Base-by-base conservation (phyloP, 176 grass and related monocot genomes). In the Hordeum marinum region DNA sequence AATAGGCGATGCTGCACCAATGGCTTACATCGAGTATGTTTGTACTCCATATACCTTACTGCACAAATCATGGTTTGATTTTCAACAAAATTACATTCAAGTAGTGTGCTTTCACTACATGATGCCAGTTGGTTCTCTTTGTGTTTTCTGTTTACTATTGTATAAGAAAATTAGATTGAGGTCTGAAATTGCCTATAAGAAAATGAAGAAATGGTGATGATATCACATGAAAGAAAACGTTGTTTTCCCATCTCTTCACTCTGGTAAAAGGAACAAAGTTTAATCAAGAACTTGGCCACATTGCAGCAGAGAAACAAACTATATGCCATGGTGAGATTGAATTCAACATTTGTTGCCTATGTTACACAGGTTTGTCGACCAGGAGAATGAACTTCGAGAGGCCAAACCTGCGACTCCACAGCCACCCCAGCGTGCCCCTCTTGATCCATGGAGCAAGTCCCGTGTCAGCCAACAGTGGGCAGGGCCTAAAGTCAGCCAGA, bases 21-120 rank as follows among this genome's bases (percentile, higher is more conserved):
- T 98, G 96, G 91, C 93, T 80, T 95, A 95, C 72, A 98, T 98
- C 11, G 93, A 98, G 96, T 98, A 95, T 85, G 68, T 26, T 27
- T 71, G 48, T 71, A 8, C 32, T 58, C 35, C 68, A 37, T 14
- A 23, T 54, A 36, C 63, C 63, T 52, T 55, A 69, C 13, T 50
- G 45, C 21, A 3, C 21, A 69, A 69, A 25, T 17, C 12, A 25
- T 35, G 11, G 24, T 32, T 68, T 68, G 4, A 48, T 4, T 68
- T 29, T n/a, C n/a, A n/a, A n/a, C 29, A 29, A 29, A 29, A 29
- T 29, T 29, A 35, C 26, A 74, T 74, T 59, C 10, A 60, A 62
- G 21, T 26, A 25, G 0, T 31, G 3, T 68, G 25, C 43, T 50
- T 46, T 24, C 18, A 34, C 41, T 63, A 10, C 25, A 3, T 31